Evolutionary conservation across 164 flowering plant genomes (phyloP), one percentile per base, ranked within the genome.

Genomic region (Macadamia integrifolia): DNA sequence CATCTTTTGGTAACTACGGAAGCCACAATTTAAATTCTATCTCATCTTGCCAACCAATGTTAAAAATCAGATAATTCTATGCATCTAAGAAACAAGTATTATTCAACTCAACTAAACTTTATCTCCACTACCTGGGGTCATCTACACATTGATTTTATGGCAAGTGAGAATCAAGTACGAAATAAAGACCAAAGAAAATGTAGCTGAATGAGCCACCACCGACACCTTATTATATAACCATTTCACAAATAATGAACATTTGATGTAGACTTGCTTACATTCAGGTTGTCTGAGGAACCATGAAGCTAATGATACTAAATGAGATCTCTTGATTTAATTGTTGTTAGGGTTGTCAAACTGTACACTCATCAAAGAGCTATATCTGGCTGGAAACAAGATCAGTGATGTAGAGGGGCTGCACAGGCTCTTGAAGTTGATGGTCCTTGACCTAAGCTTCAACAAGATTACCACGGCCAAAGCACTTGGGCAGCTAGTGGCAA

Each of bases 361-460:
- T 67, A 76, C 83, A 17, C 72, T 86, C 46, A 84, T 94, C 69
- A 94, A 90, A 75, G 99, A 92, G 78, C 88, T 94, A 31, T 92
- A 88, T 64, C 85, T 94, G 1, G 85, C 97, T 17, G 97, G 97
- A 35, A 94, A 94, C 87, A 94, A 90, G 87, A 92, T 92, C 11
- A 89, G 99, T 61, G 85, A 86, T 32, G 84, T 91, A 4, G 99
- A 94, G 64, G 97, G 97, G 15, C 81, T 94, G 13, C 97, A 94
- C 65, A 81, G 99, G 73, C 88, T 94, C 14, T 67, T 87, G 80
- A 94, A 92, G 82, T 78, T 94, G 35, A 82, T 85, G 42, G 90
- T 92, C 17, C 65, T 94, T 53, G 99, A 94, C 79, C 76, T 90
- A 65, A 87, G 97, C 80, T 94, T 94, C 86, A 94, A 94, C 87